Evolutionary conservation across 1,139 yeast species (phyloP).

Genomic region (Pichia norvegensis): DNA sequence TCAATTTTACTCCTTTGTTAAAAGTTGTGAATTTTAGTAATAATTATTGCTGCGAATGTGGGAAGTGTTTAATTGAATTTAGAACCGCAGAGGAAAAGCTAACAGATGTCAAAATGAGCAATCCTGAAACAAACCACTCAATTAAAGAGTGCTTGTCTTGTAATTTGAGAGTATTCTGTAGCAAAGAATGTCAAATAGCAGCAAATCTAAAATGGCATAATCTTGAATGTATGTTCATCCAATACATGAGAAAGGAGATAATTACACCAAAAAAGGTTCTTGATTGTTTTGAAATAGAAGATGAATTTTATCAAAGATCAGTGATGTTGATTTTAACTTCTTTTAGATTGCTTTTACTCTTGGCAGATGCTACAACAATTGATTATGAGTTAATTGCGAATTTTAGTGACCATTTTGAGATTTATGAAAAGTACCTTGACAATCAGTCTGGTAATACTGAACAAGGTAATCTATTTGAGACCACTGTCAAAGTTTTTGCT

Average conservation of each 20-base stretch:
- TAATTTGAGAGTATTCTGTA: constrained; percentile 16
- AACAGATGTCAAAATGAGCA: background rate
- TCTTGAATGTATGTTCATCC: constrained; percentile 18
- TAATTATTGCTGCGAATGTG: constrained; percentile 13
- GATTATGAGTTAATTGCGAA: constrained; percentile 11
- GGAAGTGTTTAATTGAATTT: constrained; percentile 9
- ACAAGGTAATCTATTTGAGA: background rate
- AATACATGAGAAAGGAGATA: constrained; percentile 2
- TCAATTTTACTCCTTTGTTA: constrained; percentile 15
- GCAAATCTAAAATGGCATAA: constrained; percentile 15
- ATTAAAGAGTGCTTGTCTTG: constrained; percentile 5
- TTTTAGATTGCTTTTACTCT: constrained; percentile 13
- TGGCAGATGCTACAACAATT: constrained; percentile 5
- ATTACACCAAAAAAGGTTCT: constrained; percentile 1
- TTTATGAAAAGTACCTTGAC: constrained; percentile 8
- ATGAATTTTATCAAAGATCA: constrained; percentile 9
- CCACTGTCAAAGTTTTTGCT: background rate
- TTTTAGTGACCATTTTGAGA: constrained; percentile 19
- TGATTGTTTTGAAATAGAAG: constrained; percentile 3
- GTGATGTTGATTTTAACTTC: constrained; percentile 8
- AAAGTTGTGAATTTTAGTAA: constrained; percentile 14
- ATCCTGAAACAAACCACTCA: background rate
- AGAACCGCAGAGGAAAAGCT: background rate
- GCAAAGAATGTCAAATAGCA: constrained; percentile 14
- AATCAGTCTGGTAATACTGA: background rate